phyloP scores from a whole-genome alignment of 179 eudicot genomes.

The Nepenthes alata region DNA sequence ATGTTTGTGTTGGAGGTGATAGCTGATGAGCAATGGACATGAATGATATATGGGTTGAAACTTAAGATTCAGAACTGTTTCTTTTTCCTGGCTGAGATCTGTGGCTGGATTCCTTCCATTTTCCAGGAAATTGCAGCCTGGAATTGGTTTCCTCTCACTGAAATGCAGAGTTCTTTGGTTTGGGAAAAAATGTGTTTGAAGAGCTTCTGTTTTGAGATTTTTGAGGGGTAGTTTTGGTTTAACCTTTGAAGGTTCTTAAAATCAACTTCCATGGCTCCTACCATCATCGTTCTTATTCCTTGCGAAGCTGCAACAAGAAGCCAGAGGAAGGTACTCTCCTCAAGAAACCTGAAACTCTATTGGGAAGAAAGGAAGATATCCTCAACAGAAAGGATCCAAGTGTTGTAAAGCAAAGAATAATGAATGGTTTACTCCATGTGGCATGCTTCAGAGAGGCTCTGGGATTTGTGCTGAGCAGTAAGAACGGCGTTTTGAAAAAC shows the following conservation, averaged over 20 bases:
- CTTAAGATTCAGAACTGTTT: too few species aligned
- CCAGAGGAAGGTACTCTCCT: neutral
- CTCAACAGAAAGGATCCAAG: neutral
- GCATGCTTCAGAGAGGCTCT: neutral
- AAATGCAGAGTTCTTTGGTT: neutral
- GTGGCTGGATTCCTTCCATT: too few species aligned
- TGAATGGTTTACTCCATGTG: neutral
- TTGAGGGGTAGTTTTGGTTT: too few species aligned
- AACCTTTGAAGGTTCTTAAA: too few species aligned
- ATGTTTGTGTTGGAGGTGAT: too few species aligned
- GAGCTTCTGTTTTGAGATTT: neutral
- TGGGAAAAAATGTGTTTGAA: neutral
- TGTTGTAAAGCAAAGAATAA: neutral
- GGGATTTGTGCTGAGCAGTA: neutral
- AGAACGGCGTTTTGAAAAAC: neutral
- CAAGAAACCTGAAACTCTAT: constrained; percentile 1
- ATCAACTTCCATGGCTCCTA: neutral
- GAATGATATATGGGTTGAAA: too few species aligned
- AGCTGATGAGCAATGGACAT: too few species aligned
- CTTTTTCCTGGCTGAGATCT: too few species aligned
- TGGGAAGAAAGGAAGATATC: constrained; percentile 6
- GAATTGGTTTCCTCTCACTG: neutral
- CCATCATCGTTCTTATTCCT: neutral
- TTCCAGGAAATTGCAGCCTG: too few species aligned
- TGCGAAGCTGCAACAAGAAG: neutral